Evolutionary conservation across 306 rosid genomes (phyloP).

Genomic region (Phaseolus lunatus): DNA sequence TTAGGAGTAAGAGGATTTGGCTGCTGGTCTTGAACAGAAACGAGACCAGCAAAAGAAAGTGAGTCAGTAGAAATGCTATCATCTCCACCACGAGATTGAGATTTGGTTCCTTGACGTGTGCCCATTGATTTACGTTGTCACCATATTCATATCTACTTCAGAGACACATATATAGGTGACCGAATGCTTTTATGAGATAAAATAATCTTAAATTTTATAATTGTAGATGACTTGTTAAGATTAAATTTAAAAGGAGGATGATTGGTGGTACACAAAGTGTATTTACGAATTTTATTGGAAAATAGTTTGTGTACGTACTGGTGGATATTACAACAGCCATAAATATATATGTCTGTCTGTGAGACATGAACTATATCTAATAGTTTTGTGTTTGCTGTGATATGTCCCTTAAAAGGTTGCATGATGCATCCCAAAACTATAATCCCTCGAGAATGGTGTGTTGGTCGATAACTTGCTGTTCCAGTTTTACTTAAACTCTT

Average conservation of each 20-base stretch:
- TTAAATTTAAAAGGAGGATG: background rate
- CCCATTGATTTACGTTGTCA: slow-evolving; percentile 54
- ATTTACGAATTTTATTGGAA: background rate
- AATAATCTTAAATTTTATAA: background rate
- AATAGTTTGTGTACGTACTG: background rate
- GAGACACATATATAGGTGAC: slow-evolving; percentile 32
- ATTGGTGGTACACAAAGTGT: background rate
- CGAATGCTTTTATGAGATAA: background rate
- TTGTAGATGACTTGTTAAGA: background rate
- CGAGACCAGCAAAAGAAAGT: slow-evolving; percentile 70
- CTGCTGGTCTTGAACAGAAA: slow-evolving; percentile 65
- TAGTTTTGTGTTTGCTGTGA: background rate
- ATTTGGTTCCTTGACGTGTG: slow-evolving; percentile 46
- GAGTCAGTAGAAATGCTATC: slow-evolving; percentile 61
- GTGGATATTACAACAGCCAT: too few species aligned
- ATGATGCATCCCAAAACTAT: background rate
- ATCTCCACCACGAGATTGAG: slow-evolving; percentile 51
- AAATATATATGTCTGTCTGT: too few species aligned
- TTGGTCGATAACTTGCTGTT: slow-evolving; percentile 6
- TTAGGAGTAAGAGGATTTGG: slow-evolving; percentile 16
- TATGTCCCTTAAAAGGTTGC: slow-evolving; percentile 13
- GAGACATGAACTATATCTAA: background rate
- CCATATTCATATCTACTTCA: background rate
- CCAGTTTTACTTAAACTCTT: background rate
- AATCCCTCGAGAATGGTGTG: background rate